Evolutionary conservation across 331 rosid genomes (phyloP).

Genomic region (Malus hybrid): DNA sequence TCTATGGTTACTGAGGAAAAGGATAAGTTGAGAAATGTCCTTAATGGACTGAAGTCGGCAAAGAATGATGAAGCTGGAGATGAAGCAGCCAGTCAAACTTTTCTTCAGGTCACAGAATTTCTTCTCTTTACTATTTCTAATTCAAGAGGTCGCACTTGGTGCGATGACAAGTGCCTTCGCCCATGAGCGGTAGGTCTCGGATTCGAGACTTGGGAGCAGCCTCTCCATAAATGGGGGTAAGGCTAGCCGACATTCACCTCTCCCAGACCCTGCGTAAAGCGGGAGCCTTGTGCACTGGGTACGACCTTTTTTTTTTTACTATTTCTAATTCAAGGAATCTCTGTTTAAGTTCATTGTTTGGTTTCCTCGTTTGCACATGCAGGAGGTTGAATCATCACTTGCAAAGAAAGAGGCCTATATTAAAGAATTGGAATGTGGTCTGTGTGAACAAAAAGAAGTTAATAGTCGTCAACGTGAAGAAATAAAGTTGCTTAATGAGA

Average conservation of each 20-base stretch:
- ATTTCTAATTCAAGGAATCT: conserved; percentile 7
- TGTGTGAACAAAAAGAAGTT: conserved; percentile 53
- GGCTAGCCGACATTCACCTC: too few species aligned
- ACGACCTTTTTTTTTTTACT: too few species aligned
- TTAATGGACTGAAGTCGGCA: conserved; percentile 23
- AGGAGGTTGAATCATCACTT: conserved; percentile 73
- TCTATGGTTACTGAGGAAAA: conserved; percentile 71
- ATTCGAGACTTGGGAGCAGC: too few species aligned
- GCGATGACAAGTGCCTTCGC: too few species aligned
- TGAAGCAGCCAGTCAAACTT: conserved; percentile 23
- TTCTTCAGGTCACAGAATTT: conserved; percentile 43
- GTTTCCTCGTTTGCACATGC: conserved; percentile 26
- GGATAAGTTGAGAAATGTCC: conserved; percentile 46
- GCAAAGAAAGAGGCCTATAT: conserved; percentile 52
- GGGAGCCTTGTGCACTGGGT: too few species aligned
- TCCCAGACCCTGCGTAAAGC: too few species aligned
- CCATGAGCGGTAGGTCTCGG: too few species aligned
- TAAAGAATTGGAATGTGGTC: conserved; percentile 56
- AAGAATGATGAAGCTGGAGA: conserved; percentile 24
- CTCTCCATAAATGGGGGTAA: too few species aligned
- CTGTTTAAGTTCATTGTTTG: conserved; percentile 14
- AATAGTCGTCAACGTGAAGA: conserved; percentile 60
- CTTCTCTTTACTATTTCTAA: neutral
- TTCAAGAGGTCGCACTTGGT: too few species aligned
- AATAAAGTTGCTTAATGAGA: conserved; percentile 67